Percentiles rank a stretch among this genome's conserved stretches.
Evolutionary conservation across 225 moss, liverwort and hornwort species (phyloP).

Genomic region (Lunularia cruciata): DNA sequence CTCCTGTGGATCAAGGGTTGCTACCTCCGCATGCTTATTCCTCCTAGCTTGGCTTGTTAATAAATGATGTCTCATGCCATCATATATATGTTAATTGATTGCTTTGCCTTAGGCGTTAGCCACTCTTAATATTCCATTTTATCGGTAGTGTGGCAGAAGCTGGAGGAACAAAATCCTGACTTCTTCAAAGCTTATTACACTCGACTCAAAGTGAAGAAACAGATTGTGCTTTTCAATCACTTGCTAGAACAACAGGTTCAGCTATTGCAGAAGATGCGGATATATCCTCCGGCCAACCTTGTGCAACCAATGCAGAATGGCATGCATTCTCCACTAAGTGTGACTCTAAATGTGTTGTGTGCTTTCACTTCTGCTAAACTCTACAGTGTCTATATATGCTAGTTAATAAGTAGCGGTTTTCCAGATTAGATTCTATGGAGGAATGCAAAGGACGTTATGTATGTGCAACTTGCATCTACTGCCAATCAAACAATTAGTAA

Average conservation of each 20-base stretch:
- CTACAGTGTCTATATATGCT: too few species aligned
- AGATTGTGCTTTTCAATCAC: slow-evolving; percentile 93
- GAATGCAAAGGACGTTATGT: too few species aligned
- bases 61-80: not conserved
- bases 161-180: slow-evolving; percentile 96
- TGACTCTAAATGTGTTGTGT: slow-evolving; percentile 25
- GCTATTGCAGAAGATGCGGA: slow-evolving; percentile 87
- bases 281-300: slow-evolving; percentile 58
- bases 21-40: not conserved
- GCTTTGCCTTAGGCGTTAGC: not conserved
- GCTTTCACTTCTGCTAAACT: not conserved
- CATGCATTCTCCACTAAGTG: slow-evolving; percentile 81
- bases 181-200: slow-evolving; percentile 99
- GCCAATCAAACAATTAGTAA: too few species aligned
- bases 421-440: too few species aligned
- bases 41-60: not conserved
- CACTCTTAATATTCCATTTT: not conserved
- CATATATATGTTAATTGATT: not conserved
- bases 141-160: slow-evolving; percentile 82
- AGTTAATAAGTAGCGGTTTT: too few species aligned
- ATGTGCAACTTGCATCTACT: too few species aligned
- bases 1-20: not conserved
- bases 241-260: slow-evolving; percentile 86
- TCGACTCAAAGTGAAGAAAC: slow-evolving; percentile 93
- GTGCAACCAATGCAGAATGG: slow-evolving; percentile 93